Conservation (phyloP, 495 filamentous ascomycete genomes). For the Pseudomonodictys pantanalensis region DNA sequence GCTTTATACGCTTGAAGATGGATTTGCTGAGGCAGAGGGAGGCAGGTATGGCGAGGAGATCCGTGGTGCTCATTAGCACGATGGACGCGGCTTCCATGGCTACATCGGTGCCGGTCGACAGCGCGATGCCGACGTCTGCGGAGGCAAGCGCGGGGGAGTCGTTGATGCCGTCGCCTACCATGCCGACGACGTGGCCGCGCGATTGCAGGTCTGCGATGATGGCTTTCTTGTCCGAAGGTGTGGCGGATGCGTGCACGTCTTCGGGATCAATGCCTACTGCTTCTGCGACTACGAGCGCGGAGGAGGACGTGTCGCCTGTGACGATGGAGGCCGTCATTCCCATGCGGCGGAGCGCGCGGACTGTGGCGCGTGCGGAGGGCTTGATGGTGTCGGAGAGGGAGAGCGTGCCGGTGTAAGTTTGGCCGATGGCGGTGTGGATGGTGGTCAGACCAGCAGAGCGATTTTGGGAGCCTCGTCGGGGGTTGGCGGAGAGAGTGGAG, state of each 20-base stretch:
- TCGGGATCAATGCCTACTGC: constrained; percentile 74
- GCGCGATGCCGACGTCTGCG: constrained; percentile 87
- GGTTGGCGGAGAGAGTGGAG: constrained; percentile 36
- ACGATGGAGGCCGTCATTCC: constrained; percentile 85
- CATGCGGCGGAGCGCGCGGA: constrained; percentile 80
- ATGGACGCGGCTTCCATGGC: constrained; percentile 97
- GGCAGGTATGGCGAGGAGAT: constrained; percentile 87
- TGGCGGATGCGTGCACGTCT: constrained; percentile 76
- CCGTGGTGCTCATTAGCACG: constrained; percentile 88
- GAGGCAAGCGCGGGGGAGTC: constrained; percentile 95
- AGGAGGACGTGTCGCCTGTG: constrained; percentile 82
- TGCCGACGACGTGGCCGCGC: constrained; percentile 73
- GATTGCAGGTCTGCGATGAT: constrained; percentile 77
- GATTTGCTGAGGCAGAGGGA: constrained; percentile 74
- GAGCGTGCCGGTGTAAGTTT: constrained; percentile 72
- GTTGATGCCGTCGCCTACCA: constrained; percentile 99
- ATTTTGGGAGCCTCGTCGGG: constrained; percentile 36
- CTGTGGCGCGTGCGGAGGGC: constrained; percentile 73
- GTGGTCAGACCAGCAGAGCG: constrained; percentile 67
- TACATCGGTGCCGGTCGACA: constrained; percentile 90
- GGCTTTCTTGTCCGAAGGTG: constrained; percentile 80
- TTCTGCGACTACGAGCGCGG: constrained; percentile 76
- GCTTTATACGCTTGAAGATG: constrained; percentile 89
- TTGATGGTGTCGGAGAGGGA: constrained; percentile 89
- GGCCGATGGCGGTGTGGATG: constrained; percentile 87